Base-by-base conservation (phyloP, 768 basidiomycete species). In the Fibroporia radiculosa region DNA sequence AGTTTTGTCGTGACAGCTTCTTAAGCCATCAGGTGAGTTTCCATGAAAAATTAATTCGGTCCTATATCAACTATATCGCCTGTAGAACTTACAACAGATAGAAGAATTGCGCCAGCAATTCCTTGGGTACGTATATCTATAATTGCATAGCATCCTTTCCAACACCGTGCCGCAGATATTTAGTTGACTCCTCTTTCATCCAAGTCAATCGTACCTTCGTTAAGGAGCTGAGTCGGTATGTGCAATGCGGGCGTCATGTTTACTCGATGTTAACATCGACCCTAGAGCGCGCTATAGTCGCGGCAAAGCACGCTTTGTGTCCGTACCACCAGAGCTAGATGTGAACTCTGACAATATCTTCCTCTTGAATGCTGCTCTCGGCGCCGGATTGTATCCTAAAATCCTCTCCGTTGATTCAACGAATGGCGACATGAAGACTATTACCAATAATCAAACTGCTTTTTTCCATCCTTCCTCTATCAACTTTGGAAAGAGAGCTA, bases 31-130 rank as follows among this genome's bases (percentile, higher is more conserved):
- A 91, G 70, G 83, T 82, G 58, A 35, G 62, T n/a, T n/a, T n/a
- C 49, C 14, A 26, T 19, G 16, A 6, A 6, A 7, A 6, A 12
- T 28, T 16, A 23, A 7, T 16, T 6, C 20, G 19, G 14, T 2
- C n/a, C n/a, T 18, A 18, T 12, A 8, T 22, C 13, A 1, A 22
- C 38, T 49, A 24, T 46, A 39, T 25, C 24, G 39, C 36, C 16
- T 35, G 6, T 58, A 91, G 82, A 97, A 92, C 59, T 68, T 99
- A 40, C 83, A 91, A 65, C 92, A 96, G 64, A 95, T 99, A 24
- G 95, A 98, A 62, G 95, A 97, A 58, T 73, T 97, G 27, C 80
- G 93, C 23, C 91, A 93, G 57, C 95, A 99, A 60, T 58, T 61
- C 50, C 53, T 62, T 6, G 55, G 56, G 52, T 57, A 37, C 24